A percentile compares a stretch with the other conserved stretches of the same genome.
phyloP scores from a whole-genome alignment of 2,329 filamentous ascomycete species.

The Colletotrichum sublineola region DNA sequence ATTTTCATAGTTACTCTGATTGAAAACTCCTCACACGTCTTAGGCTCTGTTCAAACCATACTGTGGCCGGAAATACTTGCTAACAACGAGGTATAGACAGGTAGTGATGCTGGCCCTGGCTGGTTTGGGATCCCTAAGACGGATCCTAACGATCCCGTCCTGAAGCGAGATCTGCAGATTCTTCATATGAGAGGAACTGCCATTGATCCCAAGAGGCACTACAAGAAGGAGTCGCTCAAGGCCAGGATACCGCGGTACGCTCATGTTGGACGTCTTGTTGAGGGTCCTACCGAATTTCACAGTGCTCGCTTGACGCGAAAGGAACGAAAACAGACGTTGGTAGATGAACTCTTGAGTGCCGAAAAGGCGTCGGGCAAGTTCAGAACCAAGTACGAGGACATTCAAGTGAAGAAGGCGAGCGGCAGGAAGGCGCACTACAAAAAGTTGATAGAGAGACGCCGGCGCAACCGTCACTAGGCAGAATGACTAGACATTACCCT shows the following conservation, averaged over 20 bases:
- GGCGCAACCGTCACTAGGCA: conserved; percentile 43
- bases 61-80: not conserved
- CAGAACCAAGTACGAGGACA: conserved; percentile 87
- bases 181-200: conserved; percentile 86
- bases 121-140: conserved; percentile 94
- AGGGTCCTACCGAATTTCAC: conserved; percentile 90
- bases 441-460: conserved; percentile 69
- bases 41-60: not conserved
- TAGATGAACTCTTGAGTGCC: conserved; percentile 83
- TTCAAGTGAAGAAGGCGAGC: conserved; percentile 85
- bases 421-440: conserved; percentile 94
- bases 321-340: conserved; percentile 87
- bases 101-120: conserved; percentile 77
- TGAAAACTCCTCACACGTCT: not conserved
- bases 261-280: conserved; percentile 88
- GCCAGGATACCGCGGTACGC: conserved; percentile 83
- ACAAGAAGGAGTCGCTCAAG: conserved; percentile 86
- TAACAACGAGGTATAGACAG: conserved; percentile 31
- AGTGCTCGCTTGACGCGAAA: conserved; percentile 85
- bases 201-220: conserved; percentile 89
- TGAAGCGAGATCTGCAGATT: conserved; percentile 91
- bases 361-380: conserved; percentile 79
- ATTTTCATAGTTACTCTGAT: conserved; percentile 83
- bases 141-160: conserved; percentile 81
- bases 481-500: not conserved